These are phyloP conservation scores for Sequoiadendron giganteum DNA, from an alignment of 75 land plant genomes.

Conservation along the genomic window DNA sequence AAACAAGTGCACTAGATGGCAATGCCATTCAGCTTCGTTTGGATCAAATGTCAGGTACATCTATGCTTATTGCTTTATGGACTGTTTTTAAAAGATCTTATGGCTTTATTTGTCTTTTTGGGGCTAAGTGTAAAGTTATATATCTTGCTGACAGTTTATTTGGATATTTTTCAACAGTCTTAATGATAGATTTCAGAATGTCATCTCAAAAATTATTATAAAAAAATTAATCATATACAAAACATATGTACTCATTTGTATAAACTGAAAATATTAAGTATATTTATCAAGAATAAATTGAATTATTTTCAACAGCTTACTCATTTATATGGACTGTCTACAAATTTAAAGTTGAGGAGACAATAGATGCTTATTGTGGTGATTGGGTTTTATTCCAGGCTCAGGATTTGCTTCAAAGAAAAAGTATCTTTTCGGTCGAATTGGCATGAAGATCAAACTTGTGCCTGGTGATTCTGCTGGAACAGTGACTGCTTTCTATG, in stretches of 20 bases:
- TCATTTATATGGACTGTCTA: no score
- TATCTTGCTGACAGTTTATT: neutral
- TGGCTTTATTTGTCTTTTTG: neutral
- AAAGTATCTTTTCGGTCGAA: slow-evolving; percentile 51
- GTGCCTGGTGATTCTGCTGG: slow-evolving; percentile 70
- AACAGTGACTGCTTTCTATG: slow-evolving; percentile 70
- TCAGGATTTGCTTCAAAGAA: slow-evolving; percentile 64
- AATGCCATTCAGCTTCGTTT: slow-evolving; percentile 48
- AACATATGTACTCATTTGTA: no score
- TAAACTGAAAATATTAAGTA: no score
- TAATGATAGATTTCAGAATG: no score
- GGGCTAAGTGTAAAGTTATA: neutral
- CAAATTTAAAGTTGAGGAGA: no score
- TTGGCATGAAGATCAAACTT: slow-evolving; percentile 75
- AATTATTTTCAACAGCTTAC: no score
- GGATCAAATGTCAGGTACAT: slow-evolving; percentile 51
- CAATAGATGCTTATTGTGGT: no score
- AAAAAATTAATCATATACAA: no score
- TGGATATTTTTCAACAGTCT: neutral
- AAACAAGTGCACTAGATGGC: slow-evolving; percentile 24
- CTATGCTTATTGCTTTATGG: neutral
- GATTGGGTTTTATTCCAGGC: slow-evolving; percentile 25
- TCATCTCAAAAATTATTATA: no score
- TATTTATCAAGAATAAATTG: no score
- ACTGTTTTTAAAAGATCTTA: neutral